phyloP scores from a whole-genome alignment of 1,284 basidiomycete species.

The Heterobasidion parviporum region DNA sequence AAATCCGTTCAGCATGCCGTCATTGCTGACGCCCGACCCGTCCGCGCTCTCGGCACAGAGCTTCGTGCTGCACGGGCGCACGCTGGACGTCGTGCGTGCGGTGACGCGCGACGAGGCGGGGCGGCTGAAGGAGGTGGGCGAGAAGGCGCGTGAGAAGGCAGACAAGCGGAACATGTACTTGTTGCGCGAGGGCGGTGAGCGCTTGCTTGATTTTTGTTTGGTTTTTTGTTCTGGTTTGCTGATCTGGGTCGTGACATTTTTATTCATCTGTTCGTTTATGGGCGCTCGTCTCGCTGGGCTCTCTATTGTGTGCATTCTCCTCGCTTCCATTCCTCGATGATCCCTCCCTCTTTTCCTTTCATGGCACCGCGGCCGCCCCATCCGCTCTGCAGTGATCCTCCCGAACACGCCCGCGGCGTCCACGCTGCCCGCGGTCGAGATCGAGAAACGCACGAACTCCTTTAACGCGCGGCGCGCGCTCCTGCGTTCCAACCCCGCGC shows the following conservation, averaged over 20 bases:
- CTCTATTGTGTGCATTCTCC: not conserved
- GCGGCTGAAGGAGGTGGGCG: conserved; percentile 81
- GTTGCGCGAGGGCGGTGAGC: conserved; percentile 86
- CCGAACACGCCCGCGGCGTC: conserved; percentile 78
- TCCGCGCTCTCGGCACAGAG: conserved; percentile 78
- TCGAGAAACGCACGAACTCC: conserved; percentile 77
- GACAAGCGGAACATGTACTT: conserved; percentile 97
- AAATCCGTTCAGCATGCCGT: conserved; percentile 82
- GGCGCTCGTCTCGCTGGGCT: not conserved
- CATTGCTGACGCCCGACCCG: conserved; percentile 88
- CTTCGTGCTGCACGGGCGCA: conserved; percentile 88
- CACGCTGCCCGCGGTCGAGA: conserved; percentile 58
- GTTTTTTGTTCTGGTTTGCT: no score
- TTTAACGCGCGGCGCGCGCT: conserved; percentile 78
- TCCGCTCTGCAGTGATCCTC: conserved; percentile 59
- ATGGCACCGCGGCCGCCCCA: no score
- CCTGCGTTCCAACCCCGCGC: conserved; percentile 83
- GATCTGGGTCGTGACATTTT: no score
- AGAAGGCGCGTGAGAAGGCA: conserved; percentile 78
- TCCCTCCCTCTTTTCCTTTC: not conserved
- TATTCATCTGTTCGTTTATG: not conserved
- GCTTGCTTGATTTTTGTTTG: not conserved
- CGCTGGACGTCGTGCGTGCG: conserved; percentile 85
- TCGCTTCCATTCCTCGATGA: not conserved
- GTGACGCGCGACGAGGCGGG: conserved; percentile 86